A percentile compares a stretch with the other conserved stretches of the same genome.
Conservation (phyloP, 306 rosid genomes). For the Canavalia gladiata region DNA sequence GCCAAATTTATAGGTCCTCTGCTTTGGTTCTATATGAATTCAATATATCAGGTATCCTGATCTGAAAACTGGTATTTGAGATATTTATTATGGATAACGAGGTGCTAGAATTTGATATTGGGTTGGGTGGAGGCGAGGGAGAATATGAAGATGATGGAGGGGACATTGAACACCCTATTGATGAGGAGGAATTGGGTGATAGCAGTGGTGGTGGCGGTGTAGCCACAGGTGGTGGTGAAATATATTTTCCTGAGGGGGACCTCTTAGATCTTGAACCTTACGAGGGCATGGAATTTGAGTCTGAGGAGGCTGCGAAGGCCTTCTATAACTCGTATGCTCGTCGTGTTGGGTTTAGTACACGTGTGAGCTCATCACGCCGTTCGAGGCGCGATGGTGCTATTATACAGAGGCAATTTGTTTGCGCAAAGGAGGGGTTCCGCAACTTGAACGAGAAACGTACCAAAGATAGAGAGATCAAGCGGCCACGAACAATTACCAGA, state of each 20-base stretch:
- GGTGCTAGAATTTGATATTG: constrained; percentile 91
- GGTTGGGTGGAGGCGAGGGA: constrained; percentile 76
- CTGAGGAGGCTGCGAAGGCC: constrained; percentile 99
- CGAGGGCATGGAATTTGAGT: constrained; percentile 98
- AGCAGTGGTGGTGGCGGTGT: constrained; percentile 49
- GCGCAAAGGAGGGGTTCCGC: constrained; percentile 97
- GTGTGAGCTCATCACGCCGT: constrained; percentile 96
- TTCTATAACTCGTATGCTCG: constrained; percentile 98
- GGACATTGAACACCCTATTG: constrained; percentile 67
- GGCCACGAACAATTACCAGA: constrained; percentile 89
- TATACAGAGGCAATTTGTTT: constrained; percentile 95
- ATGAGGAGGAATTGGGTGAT: constrained; percentile 80
- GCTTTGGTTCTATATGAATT: constrained; percentile 19
- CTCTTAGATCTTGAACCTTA: constrained; percentile 91
- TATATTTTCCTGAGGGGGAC: constrained; percentile 90
- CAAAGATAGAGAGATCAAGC: constrained; percentile 97
- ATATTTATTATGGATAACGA: constrained; percentile 72
- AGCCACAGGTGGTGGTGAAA: constrained; percentile 56
- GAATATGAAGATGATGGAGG: constrained; percentile 70
- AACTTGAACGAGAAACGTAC: constrained; percentile 98
- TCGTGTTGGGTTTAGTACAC: constrained; percentile 97
- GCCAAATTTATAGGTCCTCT: constrained; percentile 16
- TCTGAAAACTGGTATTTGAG: constrained; percentile 14
- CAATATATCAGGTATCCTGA: constrained; percentile 9
- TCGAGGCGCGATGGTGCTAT: constrained; percentile 98